Base-by-base conservation (phyloP, 306 rosid species). In the Cucurbita moschata region DNA sequence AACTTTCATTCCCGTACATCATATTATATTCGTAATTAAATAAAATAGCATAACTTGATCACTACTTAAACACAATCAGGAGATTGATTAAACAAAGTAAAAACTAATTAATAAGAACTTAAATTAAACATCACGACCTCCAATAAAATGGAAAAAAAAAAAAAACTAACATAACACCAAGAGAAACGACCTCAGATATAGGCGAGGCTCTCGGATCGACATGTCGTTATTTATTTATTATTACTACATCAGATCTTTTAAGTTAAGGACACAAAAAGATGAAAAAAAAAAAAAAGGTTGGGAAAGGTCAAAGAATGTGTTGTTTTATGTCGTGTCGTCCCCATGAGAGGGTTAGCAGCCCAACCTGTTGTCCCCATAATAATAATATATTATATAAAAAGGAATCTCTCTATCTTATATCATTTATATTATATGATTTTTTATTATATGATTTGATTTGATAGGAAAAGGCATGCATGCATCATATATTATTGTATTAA, bases 181-280 rank as follows among this genome's bases (percentile, higher is more conserved):
- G 8, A 58, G 1, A 58, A 58, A 13, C 8, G 65, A 30, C 10
- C 65, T 42, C 0, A 30, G 4, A 59, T 2, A 64, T 43, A 43
- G 52, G 53, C 71, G n/a, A 43, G 71, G 38, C 71, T 65, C 71
- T 65, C 53, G 71, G 52, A 65, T 65, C 71, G 71, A 65, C 71
- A 65, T 42, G 53, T 65, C 71, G 71, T 43, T 65, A 61, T n/a
- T 5, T 19, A 18, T 18, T 19, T 19, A 18, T 18, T 19, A 18
- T 18, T 0, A 18, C 52, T 4, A 10, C 43, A 42, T 2, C 6
- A 9, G 13, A 9, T n/a, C 4, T 5, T 26, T 26, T 10, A 13
- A 26, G 0, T 55, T 58, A 5, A 58, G 12, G 7, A 65, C 15
- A 65, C 5, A 63, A 1, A 16, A 37, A 8, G 8, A 39, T 2